Evolutionary conservation across 106 monocot genomes (phyloP).

Genomic region (Allium sativum): DNA sequence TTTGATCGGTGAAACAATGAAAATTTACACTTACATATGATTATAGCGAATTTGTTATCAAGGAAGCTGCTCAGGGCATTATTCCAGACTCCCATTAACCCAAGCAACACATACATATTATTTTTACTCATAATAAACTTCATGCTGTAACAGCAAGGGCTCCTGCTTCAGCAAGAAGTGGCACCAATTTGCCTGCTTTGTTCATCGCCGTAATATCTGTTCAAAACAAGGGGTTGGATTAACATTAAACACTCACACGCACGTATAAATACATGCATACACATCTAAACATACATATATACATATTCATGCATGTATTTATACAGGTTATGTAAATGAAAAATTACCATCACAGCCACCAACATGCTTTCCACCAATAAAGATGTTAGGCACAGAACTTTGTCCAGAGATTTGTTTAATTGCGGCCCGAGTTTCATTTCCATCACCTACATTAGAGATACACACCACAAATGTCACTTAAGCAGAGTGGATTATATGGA

Average conservation of each 20-base stretch:
- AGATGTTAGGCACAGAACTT: conserved; percentile 87
- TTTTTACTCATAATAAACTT: not conserved
- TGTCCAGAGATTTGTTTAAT: conserved; percentile 67
- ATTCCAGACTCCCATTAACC: no score
- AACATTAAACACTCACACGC: no score
- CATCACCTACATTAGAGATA: conserved; percentile 48
- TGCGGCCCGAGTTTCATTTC: conserved; percentile 54
- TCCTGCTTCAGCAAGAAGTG: conserved; percentile 67
- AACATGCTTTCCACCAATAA: conserved; percentile 73
- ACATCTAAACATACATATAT: no score
- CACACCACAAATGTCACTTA: not conserved
- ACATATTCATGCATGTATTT: not conserved
- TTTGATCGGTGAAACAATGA: no score
- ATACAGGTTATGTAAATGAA: not conserved
- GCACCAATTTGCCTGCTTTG: conserved; percentile 53
- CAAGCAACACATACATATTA: no score
- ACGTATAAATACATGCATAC: no score
- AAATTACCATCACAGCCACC: conserved; percentile 81
- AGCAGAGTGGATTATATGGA: no score
- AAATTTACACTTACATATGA: no score
- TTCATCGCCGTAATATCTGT: conserved; percentile 42
- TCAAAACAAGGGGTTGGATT: not conserved
- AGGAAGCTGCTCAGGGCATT: no score
- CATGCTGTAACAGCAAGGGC: conserved; percentile 28
- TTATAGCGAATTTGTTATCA: no score